phyloP scores from a whole-genome alignment of 2,329 filamentous ascomycete species.

The Didymella pomorum region DNA sequence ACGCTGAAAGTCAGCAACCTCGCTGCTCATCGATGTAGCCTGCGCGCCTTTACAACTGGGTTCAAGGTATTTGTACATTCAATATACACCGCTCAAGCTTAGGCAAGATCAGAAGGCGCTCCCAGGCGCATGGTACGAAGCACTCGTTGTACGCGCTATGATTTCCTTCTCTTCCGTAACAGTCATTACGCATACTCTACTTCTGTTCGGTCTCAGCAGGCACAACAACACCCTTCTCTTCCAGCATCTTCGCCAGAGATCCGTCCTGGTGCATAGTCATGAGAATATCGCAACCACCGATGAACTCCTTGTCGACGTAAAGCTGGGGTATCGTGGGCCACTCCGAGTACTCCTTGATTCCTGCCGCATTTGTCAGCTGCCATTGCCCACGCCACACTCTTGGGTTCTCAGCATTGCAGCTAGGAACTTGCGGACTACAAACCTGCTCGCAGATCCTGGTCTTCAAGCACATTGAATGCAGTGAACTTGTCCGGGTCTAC shows the following conservation, averaged over 20 bases:
- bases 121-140: constrained; percentile 15
- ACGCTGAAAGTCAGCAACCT: neutral
- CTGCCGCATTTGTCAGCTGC: constrained; percentile 56
- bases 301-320: constrained; percentile 93
- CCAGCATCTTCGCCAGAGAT: constrained; percentile 87
- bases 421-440: constrained; percentile 7
- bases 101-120: neutral
- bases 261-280: constrained; percentile 98
- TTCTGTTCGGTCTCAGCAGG: constrained; percentile 50
- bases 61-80: constrained; percentile 3
- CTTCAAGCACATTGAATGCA: constrained; percentile 97
- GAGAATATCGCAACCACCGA: constrained; percentile 97
- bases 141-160: constrained; percentile 3
- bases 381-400: neutral
- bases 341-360: constrained; percentile 98
- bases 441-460: constrained; percentile 85
- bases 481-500: constrained; percentile 95
- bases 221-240: constrained; percentile 88
- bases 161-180: neutral
- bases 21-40: neutral
- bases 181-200: constrained; percentile 1
- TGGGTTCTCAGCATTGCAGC: neutral
- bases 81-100: neutral
- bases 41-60: neutral
- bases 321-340: constrained; percentile 99